Percentiles rank a stretch among this genome's conserved stretches.
phyloP scores from a whole-genome alignment of 768 basidiomycete genomes.

The Pisolithus tinctorius region DNA sequence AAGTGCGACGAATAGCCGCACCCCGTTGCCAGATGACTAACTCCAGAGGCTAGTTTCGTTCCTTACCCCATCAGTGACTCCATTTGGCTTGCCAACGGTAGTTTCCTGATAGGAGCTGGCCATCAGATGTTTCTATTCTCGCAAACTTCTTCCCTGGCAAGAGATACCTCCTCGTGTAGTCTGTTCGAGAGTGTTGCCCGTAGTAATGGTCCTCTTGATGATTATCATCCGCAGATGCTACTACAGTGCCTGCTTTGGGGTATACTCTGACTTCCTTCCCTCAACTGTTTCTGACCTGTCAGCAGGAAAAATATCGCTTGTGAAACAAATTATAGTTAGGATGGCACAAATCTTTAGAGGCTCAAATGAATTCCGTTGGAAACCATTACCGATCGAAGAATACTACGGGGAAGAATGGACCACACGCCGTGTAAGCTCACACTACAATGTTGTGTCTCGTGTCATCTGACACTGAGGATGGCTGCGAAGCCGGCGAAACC shows the following conservation, averaged over 20 bases:
- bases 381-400: conserved; percentile 50
- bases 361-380: conserved; percentile 29
- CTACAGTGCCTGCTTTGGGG: conserved; percentile 92
- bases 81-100: conserved; percentile 83
- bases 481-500: conserved; percentile 23
- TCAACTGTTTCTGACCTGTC: neutral
- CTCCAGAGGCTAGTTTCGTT: conserved; percentile 46
- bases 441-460: neutral
- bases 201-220: conserved; percentile 79
- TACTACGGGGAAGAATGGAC: conserved; percentile 19
- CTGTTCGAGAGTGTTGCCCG: conserved; percentile 80
- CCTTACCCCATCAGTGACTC: conserved; percentile 81
- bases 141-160: conserved; percentile 28
- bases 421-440: conserved; percentile 11
- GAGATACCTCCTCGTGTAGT: conserved; percentile 32
- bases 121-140: conserved; percentile 81
- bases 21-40: conserved; percentile 1
- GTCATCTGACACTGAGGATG: conserved; percentile 6
- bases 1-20: conserved; percentile 38
- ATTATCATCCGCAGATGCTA: conserved; percentile 92
- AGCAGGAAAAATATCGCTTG: conserved; percentile 76
- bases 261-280: conserved; percentile 27
- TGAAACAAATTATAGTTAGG: conserved; percentile 72
- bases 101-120: conserved; percentile 73
- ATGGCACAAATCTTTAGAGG: conserved; percentile 37